Base-by-base conservation (phyloP, 805 yeast genomes). In the Sugiyamaella mastotermitis region DNA sequence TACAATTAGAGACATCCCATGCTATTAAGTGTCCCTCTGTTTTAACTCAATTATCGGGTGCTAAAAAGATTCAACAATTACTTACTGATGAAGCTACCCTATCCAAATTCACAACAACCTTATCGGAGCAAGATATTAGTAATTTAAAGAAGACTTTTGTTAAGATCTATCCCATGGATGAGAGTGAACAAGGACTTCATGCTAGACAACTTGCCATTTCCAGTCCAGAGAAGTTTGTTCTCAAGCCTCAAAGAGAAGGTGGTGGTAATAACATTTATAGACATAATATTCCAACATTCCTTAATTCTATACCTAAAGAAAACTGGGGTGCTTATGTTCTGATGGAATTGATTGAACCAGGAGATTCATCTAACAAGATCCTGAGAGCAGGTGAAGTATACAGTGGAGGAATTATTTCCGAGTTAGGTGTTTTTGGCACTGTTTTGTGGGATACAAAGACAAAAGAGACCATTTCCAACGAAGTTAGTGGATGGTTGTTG, bases 221-320 rank as follows among this genome's bases (percentile, higher is more conserved):
- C 45, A 43, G 60, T 2, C 90, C 96, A 0, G 76, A 74, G 38
- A 68, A 71, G 17, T 92, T 67, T 57, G 99, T 92, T 1, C 69
- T 92, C 51, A 92, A 92, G 56, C 99, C 99, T 3, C 98, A 92
- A 62, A 75, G 99, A 65, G 99, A 92, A 66, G 99, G 99, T 27
- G 99, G 99, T 32, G 98, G 98, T 14, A 87, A 92, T 60, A 92
- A 92, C 57, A 74, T 92, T 38, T 92, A 92, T 62, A 83, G 84
- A 53, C 76, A 77, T 25, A 83, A 85, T 51, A 92, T 92, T 41
- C 95, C 96, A 1, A 65, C 46, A 0, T 90, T 85, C 53, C 62
- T 92, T 51, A 55, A 68, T 9, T 48, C 65, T 0, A 52, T 84
- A 8, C 76, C 79, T 8, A 76, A 81, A 52, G 62, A 68, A 14